Conservation (phyloP, 2,329 filamentous ascomycete species). For the Penicillium sp. region DNA sequence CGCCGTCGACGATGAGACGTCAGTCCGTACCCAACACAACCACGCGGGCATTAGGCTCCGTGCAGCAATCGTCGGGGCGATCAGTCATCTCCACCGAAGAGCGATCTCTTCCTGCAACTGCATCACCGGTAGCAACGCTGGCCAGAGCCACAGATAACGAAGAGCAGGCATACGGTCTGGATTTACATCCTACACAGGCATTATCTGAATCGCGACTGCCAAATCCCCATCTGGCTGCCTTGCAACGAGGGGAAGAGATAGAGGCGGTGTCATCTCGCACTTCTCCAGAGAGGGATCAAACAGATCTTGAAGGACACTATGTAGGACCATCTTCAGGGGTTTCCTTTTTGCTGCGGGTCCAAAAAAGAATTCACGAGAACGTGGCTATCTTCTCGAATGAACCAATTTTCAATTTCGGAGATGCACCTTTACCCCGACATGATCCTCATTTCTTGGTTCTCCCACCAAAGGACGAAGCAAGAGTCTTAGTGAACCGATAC, state of each 20-base stretch:
- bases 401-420: constrained; percentile 52
- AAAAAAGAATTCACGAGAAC: constrained; percentile 39
- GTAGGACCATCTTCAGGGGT: constrained; percentile 51
- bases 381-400: constrained; percentile 40
- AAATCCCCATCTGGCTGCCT: not conserved
- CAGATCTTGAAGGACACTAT: constrained; percentile 40
- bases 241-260: not conserved
- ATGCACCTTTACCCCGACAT: not conserved
- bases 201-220: not conserved
- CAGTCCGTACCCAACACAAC: not conserved
- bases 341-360: constrained; percentile 53
- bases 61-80: not conserved
- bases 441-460: not conserved
- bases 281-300: not conserved
- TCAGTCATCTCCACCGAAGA: not conserved
- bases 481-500: not conserved
- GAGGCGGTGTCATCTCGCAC: not conserved
- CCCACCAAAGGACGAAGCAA: not conserved
- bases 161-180: not conserved
- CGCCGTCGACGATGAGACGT: not conserved
- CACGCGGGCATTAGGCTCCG: not conserved
- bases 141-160: not conserved
- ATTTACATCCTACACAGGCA: not conserved
- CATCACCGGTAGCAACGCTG: not conserved
- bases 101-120: not conserved